Evolutionary conservation across 2,329 filamentous ascomycete genomes (phyloP), one percentile per base, ranked within the genome.

Genomic region (Rhexocercosporidium sp.): DNA sequence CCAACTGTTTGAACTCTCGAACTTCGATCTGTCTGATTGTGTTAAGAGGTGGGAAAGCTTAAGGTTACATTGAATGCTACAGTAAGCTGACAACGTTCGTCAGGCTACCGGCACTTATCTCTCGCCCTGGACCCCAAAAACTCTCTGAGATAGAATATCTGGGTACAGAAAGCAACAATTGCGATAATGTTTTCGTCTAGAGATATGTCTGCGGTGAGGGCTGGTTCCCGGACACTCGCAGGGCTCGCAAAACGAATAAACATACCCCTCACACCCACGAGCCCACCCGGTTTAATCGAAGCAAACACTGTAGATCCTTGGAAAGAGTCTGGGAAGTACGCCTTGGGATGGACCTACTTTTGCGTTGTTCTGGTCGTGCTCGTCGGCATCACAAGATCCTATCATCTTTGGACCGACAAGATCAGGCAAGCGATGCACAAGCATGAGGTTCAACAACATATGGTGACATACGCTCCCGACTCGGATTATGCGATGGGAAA

Each of bases 321-420:
- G 91, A 85, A 79, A 29, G 82, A 93, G 75, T 90, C 94, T 25
- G 92, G 91, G 53, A 96, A 97, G 81, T 97, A 97, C 81, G 93
- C 86, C 1, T 81, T 93, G 61, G 93, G 91, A 66, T 97, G 93
- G 89, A 93, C 95, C 16, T 97, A 96, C 79, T 96, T 97, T 75
- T 89, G 91, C 62, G 79, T 96, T 59, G 88, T 90, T 60, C 79
- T 97, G 67, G 84, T 94, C 70, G 85, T 86, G 31, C 75, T 88
- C 63, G 89, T 94, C 4, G 81, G 91, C 12, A 75, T 90, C 12
- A 83, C 95, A 76, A 89, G 93, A 72, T 85, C 92, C 76, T 97
- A 94, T 84, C 92, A 97, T 79, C 90, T 91, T 73, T 97, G 93
- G 90, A 93, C 94, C 74, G 94, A 97, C 82, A 96, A 96, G 81